These are phyloP conservation scores for Kodamaea plutei DNA, from an alignment of 1,139 yeast genomes.

Conservation along the genomic window DNA sequence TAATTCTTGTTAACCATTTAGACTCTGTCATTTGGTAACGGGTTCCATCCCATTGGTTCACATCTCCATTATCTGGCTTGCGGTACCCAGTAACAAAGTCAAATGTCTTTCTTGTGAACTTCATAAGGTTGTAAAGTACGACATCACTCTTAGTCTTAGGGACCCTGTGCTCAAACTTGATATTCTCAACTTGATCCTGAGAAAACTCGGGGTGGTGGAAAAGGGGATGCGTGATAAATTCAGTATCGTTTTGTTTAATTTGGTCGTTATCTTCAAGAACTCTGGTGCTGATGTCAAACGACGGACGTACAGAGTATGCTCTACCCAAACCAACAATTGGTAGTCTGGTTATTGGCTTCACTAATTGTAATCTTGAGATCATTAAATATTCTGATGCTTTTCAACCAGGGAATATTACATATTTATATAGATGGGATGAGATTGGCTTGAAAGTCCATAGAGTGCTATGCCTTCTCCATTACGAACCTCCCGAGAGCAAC, in stretches of 20 bases:
- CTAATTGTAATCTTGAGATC: too few relatives aligned
- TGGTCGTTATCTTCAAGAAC: slow-evolving; percentile 22
- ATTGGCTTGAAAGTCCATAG: too few relatives aligned
- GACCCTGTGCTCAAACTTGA: slow-evolving; percentile 49
- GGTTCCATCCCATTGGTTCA: slow-evolving; percentile 38
- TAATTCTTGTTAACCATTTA: slow-evolving; percentile 66
- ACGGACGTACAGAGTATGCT: too few relatives aligned
- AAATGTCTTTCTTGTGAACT: slow-evolving; percentile 45
- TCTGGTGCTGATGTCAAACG: slow-evolving; percentile 27
- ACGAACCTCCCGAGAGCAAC: too few relatives aligned
- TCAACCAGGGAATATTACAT: too few relatives aligned
- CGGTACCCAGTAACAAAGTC: slow-evolving; percentile 66
- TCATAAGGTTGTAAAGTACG: slow-evolving; percentile 47
- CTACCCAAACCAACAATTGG: too few relatives aligned
- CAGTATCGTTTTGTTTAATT: slow-evolving; percentile 24
- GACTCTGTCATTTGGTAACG: slow-evolving; percentile 55
- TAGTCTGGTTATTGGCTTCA: too few relatives aligned
- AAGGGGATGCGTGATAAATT: slow-evolving; percentile 40
- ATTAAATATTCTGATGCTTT: too few relatives aligned
- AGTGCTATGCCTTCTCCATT: too few relatives aligned
- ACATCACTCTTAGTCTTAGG: slow-evolving; percentile 49
- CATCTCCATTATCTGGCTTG: slow-evolving; percentile 39
- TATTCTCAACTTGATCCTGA: slow-evolving; percentile 42
- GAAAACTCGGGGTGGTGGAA: slow-evolving; percentile 57
- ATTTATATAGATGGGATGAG: too few relatives aligned